Evolutionary conservation across 805 yeast genomes (phyloP), one percentile per base, ranked within the genome.

Genomic region (Metschnikowia reukaufii): DNA sequence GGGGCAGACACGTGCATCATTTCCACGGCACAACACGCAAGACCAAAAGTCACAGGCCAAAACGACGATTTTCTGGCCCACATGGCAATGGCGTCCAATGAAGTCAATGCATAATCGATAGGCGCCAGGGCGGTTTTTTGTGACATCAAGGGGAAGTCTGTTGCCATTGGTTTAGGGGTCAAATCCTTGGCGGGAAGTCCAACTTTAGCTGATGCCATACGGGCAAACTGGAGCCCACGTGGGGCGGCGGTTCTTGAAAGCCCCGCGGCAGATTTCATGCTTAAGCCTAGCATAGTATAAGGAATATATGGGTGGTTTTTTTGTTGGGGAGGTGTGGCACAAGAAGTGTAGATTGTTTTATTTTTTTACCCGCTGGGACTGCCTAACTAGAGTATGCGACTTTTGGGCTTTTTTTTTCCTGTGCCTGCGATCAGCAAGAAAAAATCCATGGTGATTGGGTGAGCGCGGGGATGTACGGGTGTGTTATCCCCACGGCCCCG

Each of bases 1-100:
- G 96, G 95, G 48, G 95, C 82, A 20, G 96, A 88, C 32, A 85
- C 86, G 65, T 88, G 96, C 96, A 88, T 88, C 96, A 88, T 88
- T 70, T 88, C 96, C 35, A 88, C 95, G 51, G 96, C 96, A 74
- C 96, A 88, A 70, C 96, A 88, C 7, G 96, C 96, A 62, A 88
- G 74, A 29, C 96, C 96, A 67, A 88, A 88, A 31, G 96, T 88
- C 38, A 87, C 91, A 7, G 96, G 96, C 96, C 96, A 88, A 67
- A 88, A 88, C 1, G 94, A 86, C 21, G 95, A 88, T 64, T 86
- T 89, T 68, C 96, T 79, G 1, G 92, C 95, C 96, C 96, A 88
- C 72, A 84, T 84, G 54, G 90, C 90, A 52, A 88, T 79, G 52
- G 83, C 83, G 62, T 88, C 96, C 58, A 88, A 71, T 17, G 91